Evolutionary conservation across 768 basidiomycete species (phyloP).

Genomic region (Epithele typhae): DNA sequence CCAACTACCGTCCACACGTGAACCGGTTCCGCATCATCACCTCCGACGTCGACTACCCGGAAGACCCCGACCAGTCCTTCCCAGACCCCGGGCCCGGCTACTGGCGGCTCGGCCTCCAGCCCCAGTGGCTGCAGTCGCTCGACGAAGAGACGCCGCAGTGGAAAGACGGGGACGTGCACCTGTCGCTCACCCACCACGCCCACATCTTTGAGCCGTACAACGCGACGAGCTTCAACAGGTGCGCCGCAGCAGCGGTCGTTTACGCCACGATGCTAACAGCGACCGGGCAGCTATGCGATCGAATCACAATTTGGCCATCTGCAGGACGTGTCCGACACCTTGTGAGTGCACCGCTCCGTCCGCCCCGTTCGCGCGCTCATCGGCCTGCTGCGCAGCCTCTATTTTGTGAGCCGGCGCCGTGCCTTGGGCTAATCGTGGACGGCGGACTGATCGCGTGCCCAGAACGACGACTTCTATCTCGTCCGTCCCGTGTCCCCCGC

Average conservation of each 20-base stretch:
- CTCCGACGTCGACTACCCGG: constrained; percentile 28
- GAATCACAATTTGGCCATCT: constrained; percentile 32
- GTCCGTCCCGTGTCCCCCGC: constrained; percentile 24
- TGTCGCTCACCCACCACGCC: constrained; percentile 30
- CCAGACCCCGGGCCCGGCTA: constrained; percentile 5
- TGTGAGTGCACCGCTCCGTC: constrained; percentile 18
- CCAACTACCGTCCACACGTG: constrained; percentile 26
- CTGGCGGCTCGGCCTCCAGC: constrained; percentile 33
- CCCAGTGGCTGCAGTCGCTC: constrained; percentile 34
- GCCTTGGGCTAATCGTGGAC: background rate
- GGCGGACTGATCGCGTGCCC: background rate
- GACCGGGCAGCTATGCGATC: constrained; percentile 27
- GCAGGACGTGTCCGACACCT: constrained; percentile 27
- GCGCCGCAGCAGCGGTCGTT: background rate
- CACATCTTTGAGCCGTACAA: constrained; percentile 22
- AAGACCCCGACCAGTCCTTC: constrained; percentile 6
- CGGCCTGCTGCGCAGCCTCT: constrained; percentile 15
- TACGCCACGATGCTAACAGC: background rate
- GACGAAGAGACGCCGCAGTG: constrained; percentile 8
- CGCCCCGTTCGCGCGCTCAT: background rate
- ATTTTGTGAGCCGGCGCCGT: constrained; percentile 18
- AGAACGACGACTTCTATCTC: constrained; percentile 42
- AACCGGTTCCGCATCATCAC: constrained; percentile 31
- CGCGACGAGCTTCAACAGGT: constrained; percentile 31
- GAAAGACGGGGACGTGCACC: constrained; percentile 24